Evolutionary conservation across 192 early-diverging fungal species (phyloP), one percentile per base, ranked within the genome.

Genomic region (Thamnidium elegans): DNA sequence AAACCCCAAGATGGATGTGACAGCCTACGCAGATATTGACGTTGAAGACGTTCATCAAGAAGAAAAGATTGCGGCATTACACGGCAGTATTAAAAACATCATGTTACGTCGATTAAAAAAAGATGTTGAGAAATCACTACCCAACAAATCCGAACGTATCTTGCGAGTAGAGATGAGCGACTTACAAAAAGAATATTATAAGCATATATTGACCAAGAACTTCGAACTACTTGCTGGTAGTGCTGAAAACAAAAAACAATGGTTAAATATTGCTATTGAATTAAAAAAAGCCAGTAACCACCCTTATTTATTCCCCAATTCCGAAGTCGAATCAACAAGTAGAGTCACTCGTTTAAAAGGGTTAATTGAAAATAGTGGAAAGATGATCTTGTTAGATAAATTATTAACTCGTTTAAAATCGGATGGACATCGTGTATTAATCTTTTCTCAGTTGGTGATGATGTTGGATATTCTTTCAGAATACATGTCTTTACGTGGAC

Each of bases 371-470:
- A 94, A 92, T 77, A 95, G 94, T 65, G 98, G 98, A 48, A 99
- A 99, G 72, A 98, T 99, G 96, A 87, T 95, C 5, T 73, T 99
- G 9, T 75, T 99, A 20, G 98, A 99, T 72, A 98, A 98, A 77
- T 78, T 99, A 50, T 75, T 99, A 67, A 86, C 90, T 8, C 85
- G 95, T 42, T 81, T 98, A 14, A 91, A 94, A 70, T 85, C 82
- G 56, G 92, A 88, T 26, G 96, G 96, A 4, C 94, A 97, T 78
- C 91, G 98, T 36, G 95, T 98, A 6, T 78, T 99, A 56, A 98
- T 99, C 52, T 99, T 98, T 70, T 98, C 94, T 15, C 98, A 99
- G 71, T 91, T 98, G 89, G 95, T 98, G 65, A 86, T 87, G 60
- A 89, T 99, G 90, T 79, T 99, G 64, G 94, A 99, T 68, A 97